Base-by-base conservation (phyloP, 495 filamentous ascomycete genomes). In the Acidomyces sp. region DNA sequence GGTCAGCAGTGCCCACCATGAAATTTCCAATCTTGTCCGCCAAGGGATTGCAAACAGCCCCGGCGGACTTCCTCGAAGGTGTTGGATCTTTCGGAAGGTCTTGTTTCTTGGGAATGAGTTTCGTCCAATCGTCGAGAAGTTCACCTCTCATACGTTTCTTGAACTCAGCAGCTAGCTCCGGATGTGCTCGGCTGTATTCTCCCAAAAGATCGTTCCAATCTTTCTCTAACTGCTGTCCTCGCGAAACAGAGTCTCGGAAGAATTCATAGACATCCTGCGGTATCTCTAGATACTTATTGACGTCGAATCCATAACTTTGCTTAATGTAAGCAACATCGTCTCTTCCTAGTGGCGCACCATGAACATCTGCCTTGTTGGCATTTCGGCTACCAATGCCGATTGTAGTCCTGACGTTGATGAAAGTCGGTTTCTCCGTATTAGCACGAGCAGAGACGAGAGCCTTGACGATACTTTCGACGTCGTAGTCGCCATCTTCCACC, bases 1-100 rank as follows among this genome's bases (percentile, higher is more conserved):
- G 57, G 49, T 78, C 73, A 3, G 73, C 73, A 0, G 70, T 72
- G 4, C 71, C 72, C 17, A 74, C 67, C 65, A 77, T 71, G 51
- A 77, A 66, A 18, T 55, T 63, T 11, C 58, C 54, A 6, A 71
- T 38, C 5, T 65, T 55, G 23, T 63, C 46, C 2, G 64, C 64
- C 12, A 77, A 52, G 0, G 68, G 67, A 39, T 70, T 70, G 44
- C 63, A 68, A 4, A 73, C 62, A 1, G 69, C 51, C 4, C 68
- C 70, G 2, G 65, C 59, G 1, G 70, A 65, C 17, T 63, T 63
- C 34, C 70, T 56, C 1, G 68, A 64, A 17, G 72, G 55, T 1
- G 68, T 75, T 0, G 67, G 59, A 34, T 56, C 60, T 0, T 61
- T 59, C 1, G 71, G 65, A 37, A 70, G 64, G 19, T 49, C 59